These are phyloP conservation scores for Boletus sp. DNA, from an alignment of 1,284 basidiomycete genomes.

Conservation along the genomic window DNA sequence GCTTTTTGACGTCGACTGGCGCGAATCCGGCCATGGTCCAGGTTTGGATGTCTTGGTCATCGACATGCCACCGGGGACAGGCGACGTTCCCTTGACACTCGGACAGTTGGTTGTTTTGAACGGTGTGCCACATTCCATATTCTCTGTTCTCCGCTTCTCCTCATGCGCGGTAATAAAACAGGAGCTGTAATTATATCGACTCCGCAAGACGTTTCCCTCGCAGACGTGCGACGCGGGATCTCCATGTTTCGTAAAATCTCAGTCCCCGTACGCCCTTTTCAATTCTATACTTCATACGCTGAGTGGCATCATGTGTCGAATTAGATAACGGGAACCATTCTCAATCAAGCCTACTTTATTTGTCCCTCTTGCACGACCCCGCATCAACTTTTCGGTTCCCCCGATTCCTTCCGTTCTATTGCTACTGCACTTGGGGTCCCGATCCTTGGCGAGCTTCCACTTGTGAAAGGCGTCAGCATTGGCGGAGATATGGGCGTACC, in stretches of 20 bases:
- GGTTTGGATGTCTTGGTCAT: constrained; percentile 85
- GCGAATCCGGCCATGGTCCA: constrained; percentile 38
- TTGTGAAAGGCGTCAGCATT: constrained; percentile 75
- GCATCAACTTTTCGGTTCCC: constrained; percentile 81
- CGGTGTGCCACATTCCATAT: constrained; percentile 47
- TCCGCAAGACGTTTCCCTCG: constrained; percentile 91
- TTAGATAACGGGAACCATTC: constrained; percentile 84
- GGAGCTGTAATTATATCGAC: constrained; percentile 93
- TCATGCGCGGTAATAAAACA: background rate
- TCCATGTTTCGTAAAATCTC: constrained; percentile 90
- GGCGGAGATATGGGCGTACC: constrained; percentile 77
- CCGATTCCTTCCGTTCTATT: constrained; percentile 63
- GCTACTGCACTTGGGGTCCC: constrained; percentile 62
- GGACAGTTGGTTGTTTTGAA: constrained; percentile 89
- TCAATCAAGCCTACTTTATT: constrained; percentile 92
- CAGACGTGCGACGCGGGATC: constrained; percentile 92
- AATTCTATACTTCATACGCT: background rate
- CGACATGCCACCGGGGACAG: constrained; percentile 98
- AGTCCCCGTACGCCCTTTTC: constrained; percentile 65
- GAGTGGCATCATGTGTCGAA: constrained; percentile 1
- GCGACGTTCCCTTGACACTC: constrained; percentile 91
- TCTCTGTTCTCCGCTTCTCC: background rate
- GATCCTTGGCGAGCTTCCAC: constrained; percentile 82
- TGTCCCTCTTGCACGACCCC: constrained; percentile 72
- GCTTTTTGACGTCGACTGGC: constrained; percentile 97